Conservation (phyloP, 805 yeast species). For the Priceomyces haplophilus region DNA sequence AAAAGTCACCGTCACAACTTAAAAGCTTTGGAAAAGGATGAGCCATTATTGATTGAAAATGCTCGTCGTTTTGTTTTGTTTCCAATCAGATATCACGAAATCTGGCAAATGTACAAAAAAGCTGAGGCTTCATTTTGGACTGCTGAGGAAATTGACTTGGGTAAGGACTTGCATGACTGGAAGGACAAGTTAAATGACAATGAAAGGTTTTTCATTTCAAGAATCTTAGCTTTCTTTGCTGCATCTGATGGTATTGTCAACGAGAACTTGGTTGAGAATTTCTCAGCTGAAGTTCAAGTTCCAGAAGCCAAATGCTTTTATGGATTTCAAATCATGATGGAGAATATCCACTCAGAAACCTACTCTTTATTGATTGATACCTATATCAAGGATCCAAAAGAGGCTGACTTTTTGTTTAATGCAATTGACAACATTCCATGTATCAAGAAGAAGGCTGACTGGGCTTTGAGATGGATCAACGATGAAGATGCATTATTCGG, state of each 20-base stretch:
- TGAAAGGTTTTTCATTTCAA: constrained; percentile 87
- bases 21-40: constrained; percentile 76
- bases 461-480: constrained; percentile 97
- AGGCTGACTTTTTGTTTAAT: constrained; percentile 84
- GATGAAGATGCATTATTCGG: constrained; percentile 86
- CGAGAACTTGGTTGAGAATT: constrained; percentile 95
- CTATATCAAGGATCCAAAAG: constrained; percentile 93
- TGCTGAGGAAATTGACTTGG: constrained; percentile 95
- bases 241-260: constrained; percentile 98
- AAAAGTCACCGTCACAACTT: constrained; percentile 69
- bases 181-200: constrained; percentile 82
- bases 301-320: constrained; percentile 99
- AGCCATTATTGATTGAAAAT: constrained; percentile 85
- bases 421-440: constrained; percentile 97
- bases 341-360: constrained; percentile 96
- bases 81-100: constrained; percentile 96
- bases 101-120: constrained; percentile 98
- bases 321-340: constrained; percentile 99
- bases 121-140: constrained; percentile 99
- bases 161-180: constrained; percentile 93
- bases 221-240: constrained; percentile 95
- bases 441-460: constrained; percentile 94
- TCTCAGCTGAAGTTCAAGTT: constrained; percentile 93
- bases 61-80: constrained; percentile 84
- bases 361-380: constrained; percentile 93